A percentile compares a stretch with the other conserved stretches of the same genome.
phyloP scores from a whole-genome alignment of 306 rosid species.

The Trifolium pratense region DNA sequence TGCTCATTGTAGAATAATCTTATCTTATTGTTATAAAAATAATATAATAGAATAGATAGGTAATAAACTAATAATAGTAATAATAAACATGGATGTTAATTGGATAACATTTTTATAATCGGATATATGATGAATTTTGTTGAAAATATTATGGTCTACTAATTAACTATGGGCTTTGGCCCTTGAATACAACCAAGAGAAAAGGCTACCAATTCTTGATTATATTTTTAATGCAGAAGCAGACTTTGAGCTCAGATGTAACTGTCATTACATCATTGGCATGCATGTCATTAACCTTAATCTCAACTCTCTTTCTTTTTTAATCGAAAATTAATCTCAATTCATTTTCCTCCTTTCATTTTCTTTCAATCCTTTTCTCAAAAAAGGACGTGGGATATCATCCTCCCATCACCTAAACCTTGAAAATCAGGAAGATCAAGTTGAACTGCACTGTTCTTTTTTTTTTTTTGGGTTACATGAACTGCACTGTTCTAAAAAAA shows the following conservation, averaged over 20 bases:
- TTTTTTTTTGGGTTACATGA: too few relatives aligned
- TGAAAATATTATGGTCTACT: not conserved
- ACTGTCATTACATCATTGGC: constrained; percentile 32
- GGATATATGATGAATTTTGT: too few relatives aligned
- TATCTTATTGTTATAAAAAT: too few relatives aligned
- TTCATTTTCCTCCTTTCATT: not conserved
- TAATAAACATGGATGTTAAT: too few relatives aligned
- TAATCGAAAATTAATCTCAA: not conserved
- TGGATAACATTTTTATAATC: too few relatives aligned
- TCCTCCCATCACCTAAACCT: not conserved
- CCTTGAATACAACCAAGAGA: constrained; percentile 42
- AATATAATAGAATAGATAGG: too few relatives aligned
- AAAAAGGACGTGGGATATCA: not conserved
- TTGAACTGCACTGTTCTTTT: not conserved
- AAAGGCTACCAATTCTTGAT: not conserved
- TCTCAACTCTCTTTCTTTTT: not conserved
- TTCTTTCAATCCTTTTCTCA: constrained; percentile 8
- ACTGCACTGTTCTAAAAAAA: too few relatives aligned
- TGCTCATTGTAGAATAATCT: too few relatives aligned
- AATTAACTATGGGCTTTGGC: constrained; percentile 35
- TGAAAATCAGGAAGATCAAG: not conserved
- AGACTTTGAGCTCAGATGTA: constrained; percentile 1
- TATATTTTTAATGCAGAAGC: not conserved
- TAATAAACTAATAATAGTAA: too few relatives aligned
- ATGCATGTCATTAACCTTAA: constrained; percentile 15